These are phyloP conservation scores for Syzygium jambos DNA, from an alignment of 345 rosid genomes.

Conservation along the genomic window DNA sequence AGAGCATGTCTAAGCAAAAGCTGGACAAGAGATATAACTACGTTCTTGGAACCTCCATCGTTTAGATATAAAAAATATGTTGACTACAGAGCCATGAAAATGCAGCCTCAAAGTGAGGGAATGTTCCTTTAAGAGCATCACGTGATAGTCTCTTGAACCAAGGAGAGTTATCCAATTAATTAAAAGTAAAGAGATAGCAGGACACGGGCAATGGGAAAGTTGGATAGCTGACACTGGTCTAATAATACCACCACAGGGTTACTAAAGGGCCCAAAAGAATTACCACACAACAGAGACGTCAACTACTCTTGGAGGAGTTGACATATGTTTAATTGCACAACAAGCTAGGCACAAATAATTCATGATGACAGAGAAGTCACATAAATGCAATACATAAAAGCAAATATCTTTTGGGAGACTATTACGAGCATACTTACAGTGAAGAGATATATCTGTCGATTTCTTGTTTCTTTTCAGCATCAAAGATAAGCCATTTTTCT, in stretches of 20 bases:
- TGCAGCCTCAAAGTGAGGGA: background rate
- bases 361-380: background rate
- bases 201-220: background rate
- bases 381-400: background rate
- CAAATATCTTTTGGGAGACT: background rate
- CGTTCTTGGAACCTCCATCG: background rate
- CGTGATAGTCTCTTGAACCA: background rate
- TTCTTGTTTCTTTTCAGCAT: constrained; percentile 42
- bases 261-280: background rate
- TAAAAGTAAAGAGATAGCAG: background rate
- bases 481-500: constrained; percentile 62
- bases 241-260: background rate
- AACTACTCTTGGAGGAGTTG: background rate
- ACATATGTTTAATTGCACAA: background rate
- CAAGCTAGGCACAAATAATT: background rate
- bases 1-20: background rate
- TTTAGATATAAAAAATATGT: background rate
- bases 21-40: background rate
- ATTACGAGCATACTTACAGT: constrained; percentile 19
- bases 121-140: background rate
- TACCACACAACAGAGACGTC: background rate
- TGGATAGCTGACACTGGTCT: background rate
- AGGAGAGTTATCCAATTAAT: background rate
- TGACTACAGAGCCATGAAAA: background rate
- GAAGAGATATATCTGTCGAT: constrained; percentile 50